Percentiles rank a stretch among this genome's conserved stretches.
Evolutionary conservation across 1,284 basidiomycete species (phyloP).

Genomic region (Cutaneotrichosporon curvatum): DNA sequence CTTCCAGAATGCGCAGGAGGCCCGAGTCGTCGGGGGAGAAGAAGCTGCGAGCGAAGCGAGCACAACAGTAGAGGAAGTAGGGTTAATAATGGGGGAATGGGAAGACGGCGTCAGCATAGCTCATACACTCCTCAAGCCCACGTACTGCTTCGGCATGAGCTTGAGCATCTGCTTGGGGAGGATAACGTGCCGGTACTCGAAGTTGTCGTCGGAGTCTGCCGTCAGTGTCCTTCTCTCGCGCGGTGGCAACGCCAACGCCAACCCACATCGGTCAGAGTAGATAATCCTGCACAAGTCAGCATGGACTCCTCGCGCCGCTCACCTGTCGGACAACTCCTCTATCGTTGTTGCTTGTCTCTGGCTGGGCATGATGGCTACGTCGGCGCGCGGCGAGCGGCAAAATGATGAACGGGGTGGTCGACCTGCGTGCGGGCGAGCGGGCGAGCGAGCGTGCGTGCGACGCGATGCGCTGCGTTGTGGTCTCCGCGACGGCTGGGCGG

Average conservation of each 20-base stretch:
- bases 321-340: slow-evolving; percentile 45
- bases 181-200: slow-evolving; percentile 80
- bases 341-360: slow-evolving; percentile 20
- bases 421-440: no score
- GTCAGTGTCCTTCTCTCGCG: background rate
- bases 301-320: slow-evolving; percentile 1
- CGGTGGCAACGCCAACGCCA: background rate
- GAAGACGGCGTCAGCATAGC: slow-evolving; percentile 33
- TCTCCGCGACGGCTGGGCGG: no score
- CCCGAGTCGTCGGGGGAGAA: slow-evolving; percentile 65
- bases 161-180: slow-evolving; percentile 81
- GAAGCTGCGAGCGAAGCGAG: slow-evolving; percentile 34
- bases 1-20: slow-evolving; percentile 70
- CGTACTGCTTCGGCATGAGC: slow-evolving; percentile 70
- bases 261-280: slow-evolving; percentile 45
- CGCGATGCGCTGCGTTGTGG: no score
- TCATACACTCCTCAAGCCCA: no score
- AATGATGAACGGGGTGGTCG: no score
- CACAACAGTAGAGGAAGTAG: background rate
- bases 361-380: no score
- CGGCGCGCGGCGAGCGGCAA: no score
- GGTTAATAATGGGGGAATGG: background rate
- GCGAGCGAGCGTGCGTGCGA: no score
- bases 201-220: slow-evolving; percentile 50
- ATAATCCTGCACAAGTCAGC: slow-evolving; percentile 33